Percentiles rank a stretch among this genome's conserved stretches.
Evolutionary conservation across 2,329 filamentous ascomycete genomes (phyloP).

Genomic region (Colletotrichum liaoningense): DNA sequence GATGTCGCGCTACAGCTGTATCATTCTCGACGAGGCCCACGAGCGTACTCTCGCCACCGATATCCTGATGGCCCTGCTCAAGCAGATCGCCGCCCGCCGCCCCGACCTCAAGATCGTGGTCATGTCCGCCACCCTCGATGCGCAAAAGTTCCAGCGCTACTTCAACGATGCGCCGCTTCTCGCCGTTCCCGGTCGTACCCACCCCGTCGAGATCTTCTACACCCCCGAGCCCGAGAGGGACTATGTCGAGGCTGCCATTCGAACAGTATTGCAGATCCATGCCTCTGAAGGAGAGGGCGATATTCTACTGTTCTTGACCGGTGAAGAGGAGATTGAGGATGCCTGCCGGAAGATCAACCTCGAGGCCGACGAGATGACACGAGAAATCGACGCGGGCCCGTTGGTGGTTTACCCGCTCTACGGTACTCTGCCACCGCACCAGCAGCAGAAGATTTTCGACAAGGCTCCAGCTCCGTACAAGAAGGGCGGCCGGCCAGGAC

Average conservation of each 20-base stretch:
- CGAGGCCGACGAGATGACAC: slow-evolving; percentile 90
- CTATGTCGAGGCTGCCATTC: slow-evolving; percentile 94
- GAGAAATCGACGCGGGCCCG: slow-evolving; percentile 92
- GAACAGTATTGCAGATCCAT: slow-evolving; percentile 97
- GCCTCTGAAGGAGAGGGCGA: slow-evolving; percentile 93
- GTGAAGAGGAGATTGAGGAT: slow-evolving; percentile 98
- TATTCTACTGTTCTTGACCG: slow-evolving; percentile 93
- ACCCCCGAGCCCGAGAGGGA: slow-evolving; percentile 96
- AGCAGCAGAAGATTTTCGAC: slow-evolving; percentile 96
- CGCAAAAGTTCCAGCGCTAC: slow-evolving; percentile 97
- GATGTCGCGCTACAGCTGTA: slow-evolving; percentile 92
- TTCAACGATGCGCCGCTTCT: slow-evolving; percentile 95
- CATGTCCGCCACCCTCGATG: slow-evolving; percentile 98
- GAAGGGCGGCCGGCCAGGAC: slow-evolving; percentile 84
- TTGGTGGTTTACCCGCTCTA: slow-evolving; percentile 94
- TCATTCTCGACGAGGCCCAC: slow-evolving; percentile 98
- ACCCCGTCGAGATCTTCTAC: slow-evolving; percentile 98
- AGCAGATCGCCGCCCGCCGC: slow-evolving; percentile 85
- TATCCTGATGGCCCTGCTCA: slow-evolving; percentile 95
- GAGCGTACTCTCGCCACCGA: slow-evolving; percentile 97
- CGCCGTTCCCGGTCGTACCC: slow-evolving; percentile 92
- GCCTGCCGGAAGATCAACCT: slow-evolving; percentile 91
- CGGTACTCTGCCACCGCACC: slow-evolving; percentile 88
- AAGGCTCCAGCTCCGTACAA: slow-evolving; percentile 80
- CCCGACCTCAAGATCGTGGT: slow-evolving; percentile 97